Conservation (phyloP, 345 rosid genomes). For the Citrus reticulata region DNA sequence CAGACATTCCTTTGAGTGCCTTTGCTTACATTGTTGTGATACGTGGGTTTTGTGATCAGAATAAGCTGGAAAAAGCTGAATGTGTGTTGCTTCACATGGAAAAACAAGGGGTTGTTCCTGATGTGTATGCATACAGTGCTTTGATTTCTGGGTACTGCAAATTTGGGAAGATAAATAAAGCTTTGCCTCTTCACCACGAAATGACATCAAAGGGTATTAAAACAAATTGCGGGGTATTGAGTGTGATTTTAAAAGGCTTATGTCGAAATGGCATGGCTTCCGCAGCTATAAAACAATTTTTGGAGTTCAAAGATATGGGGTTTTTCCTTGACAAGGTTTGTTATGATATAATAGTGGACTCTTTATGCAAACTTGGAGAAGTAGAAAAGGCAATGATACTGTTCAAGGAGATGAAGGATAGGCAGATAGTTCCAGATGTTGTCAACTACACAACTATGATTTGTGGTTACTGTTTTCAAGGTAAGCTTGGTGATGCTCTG, state of each 20-base stretch:
- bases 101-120: slow-evolving; percentile 42
- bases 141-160: slow-evolving; percentile 13
- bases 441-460: slow-evolving; percentile 73
- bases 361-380: slow-evolving; percentile 59
- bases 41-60: slow-evolving; percentile 59
- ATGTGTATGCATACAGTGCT: slow-evolving; percentile 35
- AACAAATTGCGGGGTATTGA: slow-evolving; percentile 51
- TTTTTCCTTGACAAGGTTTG: slow-evolving; percentile 24
- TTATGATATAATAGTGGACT: slow-evolving; percentile 48
- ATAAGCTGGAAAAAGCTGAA: slow-evolving; percentile 56
- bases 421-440: slow-evolving; percentile 45
- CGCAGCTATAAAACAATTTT: slow-evolving; percentile 37
- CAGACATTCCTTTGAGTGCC: slow-evolving; percentile 30
- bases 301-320: slow-evolving; percentile 25
- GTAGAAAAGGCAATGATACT: slow-evolving; percentile 52
- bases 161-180: slow-evolving; percentile 36
- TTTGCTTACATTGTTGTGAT: slow-evolving; percentile 45
- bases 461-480: slow-evolving; percentile 54
- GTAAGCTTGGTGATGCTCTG: slow-evolving; percentile 41
- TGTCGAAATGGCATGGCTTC: slow-evolving; percentile 37
- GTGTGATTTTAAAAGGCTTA: slow-evolving; percentile 54
- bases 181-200: slow-evolving; percentile 35
- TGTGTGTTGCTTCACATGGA: slow-evolving; percentile 45
- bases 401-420: slow-evolving; percentile 55
- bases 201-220: slow-evolving; percentile 54